phyloP scores from a whole-genome alignment of 1,139 yeast genomes.

The Protomyces macrosporus region DNA sequence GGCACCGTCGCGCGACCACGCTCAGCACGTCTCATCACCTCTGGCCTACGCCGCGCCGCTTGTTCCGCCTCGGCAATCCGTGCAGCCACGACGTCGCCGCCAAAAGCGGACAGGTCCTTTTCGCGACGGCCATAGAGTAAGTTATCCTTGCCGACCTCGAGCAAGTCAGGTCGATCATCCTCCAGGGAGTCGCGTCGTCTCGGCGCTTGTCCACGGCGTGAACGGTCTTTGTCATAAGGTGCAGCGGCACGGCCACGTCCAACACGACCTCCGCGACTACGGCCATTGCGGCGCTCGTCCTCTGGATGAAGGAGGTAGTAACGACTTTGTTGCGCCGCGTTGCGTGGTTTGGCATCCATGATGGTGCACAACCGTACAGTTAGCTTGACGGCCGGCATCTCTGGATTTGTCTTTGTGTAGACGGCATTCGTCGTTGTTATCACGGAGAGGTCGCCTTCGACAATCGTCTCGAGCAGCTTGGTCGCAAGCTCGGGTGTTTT shows the following conservation, averaged over 20 bases:
- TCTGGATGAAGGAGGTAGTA: constrained; percentile 28
- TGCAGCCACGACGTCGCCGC: not conserved
- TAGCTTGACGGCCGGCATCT: constrained; percentile 12
- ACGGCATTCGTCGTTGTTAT: constrained; percentile 1
- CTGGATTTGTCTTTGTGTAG: constrained; percentile 13
- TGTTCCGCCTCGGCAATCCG: not conserved
- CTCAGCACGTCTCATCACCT: not conserved
- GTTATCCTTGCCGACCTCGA: too few species aligned
- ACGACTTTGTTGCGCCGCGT: constrained; percentile 26
- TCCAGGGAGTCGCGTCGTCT: too few species aligned
- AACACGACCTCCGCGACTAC: not conserved
- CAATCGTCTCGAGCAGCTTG: not conserved
- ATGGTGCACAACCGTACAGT: constrained; percentile 13
- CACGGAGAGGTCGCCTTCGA: not conserved
- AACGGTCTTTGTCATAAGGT: too few species aligned
- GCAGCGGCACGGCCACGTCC: not conserved
- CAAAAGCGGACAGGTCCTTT: not conserved
- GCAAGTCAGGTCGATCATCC: too few species aligned
- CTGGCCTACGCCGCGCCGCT: not conserved
- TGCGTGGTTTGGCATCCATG: constrained; percentile 19
- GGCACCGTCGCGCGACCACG: not conserved
- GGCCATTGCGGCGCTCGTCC: constrained; percentile 9
- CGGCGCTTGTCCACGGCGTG: too few species aligned
- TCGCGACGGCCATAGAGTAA: too few species aligned
- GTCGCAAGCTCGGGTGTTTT: constrained; percentile 8